Conservation (phyloP, 768 basidiomycete species). For the Boletus patriciae region DNA sequence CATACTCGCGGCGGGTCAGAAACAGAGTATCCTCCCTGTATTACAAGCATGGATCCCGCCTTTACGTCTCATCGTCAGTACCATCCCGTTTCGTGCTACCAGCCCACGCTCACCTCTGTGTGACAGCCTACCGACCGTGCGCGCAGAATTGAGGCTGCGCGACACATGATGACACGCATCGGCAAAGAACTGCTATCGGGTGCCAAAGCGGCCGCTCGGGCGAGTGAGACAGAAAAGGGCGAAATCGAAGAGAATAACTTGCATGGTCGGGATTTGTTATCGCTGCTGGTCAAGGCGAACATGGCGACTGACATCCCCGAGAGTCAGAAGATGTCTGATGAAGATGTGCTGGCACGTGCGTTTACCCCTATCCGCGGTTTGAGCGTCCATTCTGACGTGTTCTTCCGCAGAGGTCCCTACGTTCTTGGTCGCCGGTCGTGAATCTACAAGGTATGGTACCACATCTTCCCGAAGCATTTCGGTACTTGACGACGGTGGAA, state of each 20-base stretch:
- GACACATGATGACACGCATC: conserved; percentile 47
- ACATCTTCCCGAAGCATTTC: neutral
- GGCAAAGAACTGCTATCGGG: conserved; percentile 46
- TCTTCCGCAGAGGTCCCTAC: conserved; percentile 53
- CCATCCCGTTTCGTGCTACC: neutral
- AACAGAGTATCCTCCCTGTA: conserved; percentile 26
- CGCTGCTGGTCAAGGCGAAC: conserved; percentile 11
- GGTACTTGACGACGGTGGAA: neutral
- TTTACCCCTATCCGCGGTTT: neutral
- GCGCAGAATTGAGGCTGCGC: conserved; percentile 27
- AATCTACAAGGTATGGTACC: conserved; percentile 47
- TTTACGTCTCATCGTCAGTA: conserved; percentile 41
- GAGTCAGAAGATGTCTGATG: conserved; percentile 54
- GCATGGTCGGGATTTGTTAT: conserved; percentile 52
- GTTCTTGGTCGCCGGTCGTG: conserved; percentile 59
- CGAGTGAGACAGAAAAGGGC: conserved; percentile 16
- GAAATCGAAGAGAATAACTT: conserved; percentile 35
- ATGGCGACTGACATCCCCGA: conserved; percentile 52
- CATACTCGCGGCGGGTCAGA: conserved; percentile 14
- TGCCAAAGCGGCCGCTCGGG: conserved; percentile 6
- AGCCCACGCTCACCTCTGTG: neutral
- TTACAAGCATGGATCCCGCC: conserved; percentile 38
- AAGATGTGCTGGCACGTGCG: conserved; percentile 57
- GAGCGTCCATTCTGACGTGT: neutral
- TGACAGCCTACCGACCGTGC: conserved; percentile 24